Evolutionary conservation across 768 basidiomycete species (phyloP).

Genomic region (Boletales sp.): DNA sequence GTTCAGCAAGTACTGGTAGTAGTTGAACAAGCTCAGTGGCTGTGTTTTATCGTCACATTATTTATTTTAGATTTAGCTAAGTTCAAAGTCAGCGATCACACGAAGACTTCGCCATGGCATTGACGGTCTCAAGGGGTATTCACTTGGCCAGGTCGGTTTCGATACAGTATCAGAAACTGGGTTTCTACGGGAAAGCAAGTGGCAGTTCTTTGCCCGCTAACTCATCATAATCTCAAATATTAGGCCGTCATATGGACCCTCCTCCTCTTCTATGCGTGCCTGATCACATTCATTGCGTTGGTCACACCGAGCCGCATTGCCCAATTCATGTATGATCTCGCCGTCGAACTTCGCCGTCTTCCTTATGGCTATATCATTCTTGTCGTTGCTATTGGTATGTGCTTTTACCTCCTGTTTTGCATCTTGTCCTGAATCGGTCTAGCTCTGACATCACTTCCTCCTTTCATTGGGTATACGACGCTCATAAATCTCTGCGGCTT

Average conservation of each 20-base stretch:
- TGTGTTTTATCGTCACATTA: not conserved
- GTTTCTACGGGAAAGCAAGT: constrained; percentile 52
- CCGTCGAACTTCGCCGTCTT: constrained; percentile 55
- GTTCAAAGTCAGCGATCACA: constrained; percentile 10
- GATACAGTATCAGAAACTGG: constrained; percentile 47
- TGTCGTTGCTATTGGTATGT: constrained; percentile 48
- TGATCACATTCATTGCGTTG: constrained; percentile 42
- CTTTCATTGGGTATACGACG: constrained; percentile 29
- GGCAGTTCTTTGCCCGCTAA: not conserved
- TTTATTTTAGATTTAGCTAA: constrained; percentile 6
- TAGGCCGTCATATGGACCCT: constrained; percentile 57
- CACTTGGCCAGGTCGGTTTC: constrained; percentile 22
- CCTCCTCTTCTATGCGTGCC: constrained; percentile 50
- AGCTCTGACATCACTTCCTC: constrained; percentile 31
- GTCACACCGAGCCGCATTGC: constrained; percentile 64
- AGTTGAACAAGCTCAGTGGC: constrained; percentile 1
- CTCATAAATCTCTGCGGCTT: constrained; percentile 69
- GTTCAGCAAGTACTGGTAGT: too few relatives aligned
- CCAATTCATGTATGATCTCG: constrained; percentile 68
- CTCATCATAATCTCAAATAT: constrained; percentile 8
- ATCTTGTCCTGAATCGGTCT: constrained; percentile 17
- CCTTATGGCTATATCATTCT: constrained; percentile 63
- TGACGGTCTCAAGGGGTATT: constrained; percentile 2
- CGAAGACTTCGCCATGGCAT: not conserved
- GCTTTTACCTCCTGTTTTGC: constrained; percentile 56